phyloP scores from a whole-genome alignment of 140 eudicot genomes.

The Erigeron philadelphicus region DNA sequence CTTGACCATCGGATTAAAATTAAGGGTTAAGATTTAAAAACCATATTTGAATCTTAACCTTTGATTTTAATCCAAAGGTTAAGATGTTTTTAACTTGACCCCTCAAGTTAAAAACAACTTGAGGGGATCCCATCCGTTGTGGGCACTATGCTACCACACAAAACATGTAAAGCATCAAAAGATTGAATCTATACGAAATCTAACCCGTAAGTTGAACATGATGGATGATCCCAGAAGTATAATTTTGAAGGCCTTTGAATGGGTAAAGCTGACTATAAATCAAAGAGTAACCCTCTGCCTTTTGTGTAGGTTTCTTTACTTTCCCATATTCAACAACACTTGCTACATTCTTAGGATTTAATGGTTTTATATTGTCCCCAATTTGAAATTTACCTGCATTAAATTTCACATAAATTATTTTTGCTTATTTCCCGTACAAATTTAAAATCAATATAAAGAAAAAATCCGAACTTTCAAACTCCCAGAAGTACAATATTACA shows the following conservation, averaged over 20 bases:
- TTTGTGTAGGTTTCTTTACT: conserved; percentile 30
- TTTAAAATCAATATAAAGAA: neutral
- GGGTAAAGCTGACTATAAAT: conserved; percentile 84
- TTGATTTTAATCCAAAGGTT: no score
- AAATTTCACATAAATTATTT: neutral
- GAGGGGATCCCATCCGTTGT: no score
- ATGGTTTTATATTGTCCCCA: conserved; percentile 62
- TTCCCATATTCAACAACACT: conserved; percentile 72
- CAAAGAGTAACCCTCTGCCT: conserved; percentile 59
- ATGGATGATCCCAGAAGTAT: conserved; percentile 94
- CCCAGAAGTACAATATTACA: neutral
- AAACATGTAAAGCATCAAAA: neutral
- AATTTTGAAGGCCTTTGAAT: conserved; percentile 78
- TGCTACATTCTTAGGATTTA: conserved; percentile 57
- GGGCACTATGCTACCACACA: no score
- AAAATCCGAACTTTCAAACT: neutral
- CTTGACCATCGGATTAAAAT: no score
- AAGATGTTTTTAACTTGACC: no score
- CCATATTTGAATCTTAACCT: no score
- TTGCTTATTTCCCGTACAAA: neutral
- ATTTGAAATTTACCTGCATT: conserved; percentile 83
- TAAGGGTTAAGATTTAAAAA: no score
- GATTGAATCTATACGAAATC: neutral
- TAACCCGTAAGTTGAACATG: conserved; percentile 85
- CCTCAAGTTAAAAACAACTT: no score